Percentiles rank a stretch among this genome's conserved stretches.
Conservation (phyloP, 129 eudicot genomes). For the sunflower (Helianthus annuus) region DNA sequence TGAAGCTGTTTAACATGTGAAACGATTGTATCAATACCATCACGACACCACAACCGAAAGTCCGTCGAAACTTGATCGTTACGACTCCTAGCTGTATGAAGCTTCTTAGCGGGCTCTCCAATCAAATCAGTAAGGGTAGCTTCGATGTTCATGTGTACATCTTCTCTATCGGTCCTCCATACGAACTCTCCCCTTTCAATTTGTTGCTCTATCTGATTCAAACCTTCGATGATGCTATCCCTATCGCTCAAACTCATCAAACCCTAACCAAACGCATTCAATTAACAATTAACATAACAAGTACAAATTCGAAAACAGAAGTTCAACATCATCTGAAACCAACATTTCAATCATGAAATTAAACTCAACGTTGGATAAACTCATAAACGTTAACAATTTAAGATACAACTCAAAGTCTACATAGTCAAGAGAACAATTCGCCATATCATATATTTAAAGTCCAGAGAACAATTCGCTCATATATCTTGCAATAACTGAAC, state of each 20-base stretch:
- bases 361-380: no score
- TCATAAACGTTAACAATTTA: no score
- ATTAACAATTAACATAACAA: not conserved
- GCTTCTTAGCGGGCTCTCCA: slow-evolving; percentile 92
- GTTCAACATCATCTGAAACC: not conserved
- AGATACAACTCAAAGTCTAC: no score
- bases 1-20: slow-evolving; percentile 55
- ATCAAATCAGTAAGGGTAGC: slow-evolving; percentile 87
- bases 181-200: slow-evolving; percentile 71
- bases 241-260: slow-evolving; percentile 59
- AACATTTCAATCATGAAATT: not conserved
- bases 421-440: no score
- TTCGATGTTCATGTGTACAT: slow-evolving; percentile 91
- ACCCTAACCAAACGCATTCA: slow-evolving; percentile 37
- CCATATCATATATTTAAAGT: no score
- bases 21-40: slow-evolving; percentile 61
- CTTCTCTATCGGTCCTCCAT: slow-evolving; percentile 91
- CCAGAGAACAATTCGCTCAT: no score
- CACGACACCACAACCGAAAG: slow-evolving; percentile 91
- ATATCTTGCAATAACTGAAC: no score
- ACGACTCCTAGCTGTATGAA: slow-evolving; percentile 84
- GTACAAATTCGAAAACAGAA: no score
- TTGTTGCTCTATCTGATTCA: slow-evolving; percentile 62
- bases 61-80: slow-evolving; percentile 90
- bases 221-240: slow-evolving; percentile 65